Conservation (phyloP, 305 asterid genomes). For the Solanum chacoense region DNA sequence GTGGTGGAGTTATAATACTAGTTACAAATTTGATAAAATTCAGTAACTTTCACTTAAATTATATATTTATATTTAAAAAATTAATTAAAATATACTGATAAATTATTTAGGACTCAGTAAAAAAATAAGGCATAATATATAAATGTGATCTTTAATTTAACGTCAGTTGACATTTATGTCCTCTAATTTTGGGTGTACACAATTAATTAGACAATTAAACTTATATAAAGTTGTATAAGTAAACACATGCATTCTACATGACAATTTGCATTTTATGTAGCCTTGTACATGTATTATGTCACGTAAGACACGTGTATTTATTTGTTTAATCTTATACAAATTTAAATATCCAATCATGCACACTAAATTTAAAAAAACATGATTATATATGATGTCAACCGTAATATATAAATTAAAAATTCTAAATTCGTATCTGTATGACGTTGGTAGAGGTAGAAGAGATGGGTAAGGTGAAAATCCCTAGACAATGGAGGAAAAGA, state of each 20-base stretch:
- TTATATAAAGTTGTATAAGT: too few relatives aligned
- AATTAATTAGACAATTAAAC: too few relatives aligned
- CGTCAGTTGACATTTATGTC: background rate
- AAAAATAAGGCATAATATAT: too few relatives aligned
- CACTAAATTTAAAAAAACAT: background rate
- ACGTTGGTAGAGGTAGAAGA: background rate
- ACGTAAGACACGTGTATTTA: fast-evolving
- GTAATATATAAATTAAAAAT: background rate
- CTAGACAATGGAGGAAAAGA: constrained; percentile 16
- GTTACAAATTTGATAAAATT: background rate
- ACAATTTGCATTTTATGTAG: background rate
- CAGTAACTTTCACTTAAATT: background rate
- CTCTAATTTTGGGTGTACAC: background rate
- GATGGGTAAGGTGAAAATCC: constrained; percentile 10
- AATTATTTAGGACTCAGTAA: too few relatives aligned
- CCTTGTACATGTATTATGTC: background rate
- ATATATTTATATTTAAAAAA: background rate
- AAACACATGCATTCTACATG: too few relatives aligned
- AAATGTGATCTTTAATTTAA: background rate
- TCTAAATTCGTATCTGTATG: fast-evolving
- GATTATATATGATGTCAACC: too few relatives aligned
- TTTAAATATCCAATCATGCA: background rate
- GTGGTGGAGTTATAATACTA: background rate
- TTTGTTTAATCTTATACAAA: background rate
- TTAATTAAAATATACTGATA: background rate